Base-by-base conservation (phyloP, 352 stramenopile species). In the Saprolegnia diclina region DNA sequence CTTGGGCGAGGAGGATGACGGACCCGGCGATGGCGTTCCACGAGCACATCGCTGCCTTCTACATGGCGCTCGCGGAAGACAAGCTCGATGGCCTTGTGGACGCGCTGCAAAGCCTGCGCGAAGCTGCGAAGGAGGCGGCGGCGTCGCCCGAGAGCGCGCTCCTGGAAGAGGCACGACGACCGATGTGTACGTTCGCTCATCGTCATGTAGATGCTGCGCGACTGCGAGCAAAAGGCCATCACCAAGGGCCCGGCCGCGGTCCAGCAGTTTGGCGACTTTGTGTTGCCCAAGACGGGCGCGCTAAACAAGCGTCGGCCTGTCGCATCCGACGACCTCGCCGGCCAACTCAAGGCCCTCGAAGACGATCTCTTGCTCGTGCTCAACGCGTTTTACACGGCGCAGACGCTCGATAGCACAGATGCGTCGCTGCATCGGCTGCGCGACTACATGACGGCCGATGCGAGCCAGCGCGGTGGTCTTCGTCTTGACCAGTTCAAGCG, bases 11-110 rank as follows among this genome's bases (percentile, higher is more conserved):
- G 42, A 48, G 18, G 42, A 48, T 48, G 42, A 10, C 42, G 42
- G 42, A 48, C 42, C 42, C 42, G 42, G n/a, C 52, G 19, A 59
- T 42, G 52, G 38, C 19, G 26, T 93, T 93, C 69, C 79, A 93
- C 71, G 80, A 90, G 67, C 86, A 83, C 74, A 76, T 93, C 72
- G 90, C 77, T 67, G 72, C 78, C 66, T 93, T 93, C 75, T 90
- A 91, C 78, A 81, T 90, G 80, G 85, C 79, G 64, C 77, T 90
- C 53, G 85, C 85, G 24, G 85, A 93, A 75, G 73, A 89, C 48
- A 77, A 86, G 65, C 67, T 91, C 35, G 85, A 91, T 46, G 21
- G 56, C 26, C 32, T 50, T 40, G 53, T 48, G 13, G 67, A 63
- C 35, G 74, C 72, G 16, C 55, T 72, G 55, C 59, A 69, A 29